Evolutionary conservation across 805 yeast genomes (phyloP).

Genomic region (Hanseniaspora clermontiae): DNA sequence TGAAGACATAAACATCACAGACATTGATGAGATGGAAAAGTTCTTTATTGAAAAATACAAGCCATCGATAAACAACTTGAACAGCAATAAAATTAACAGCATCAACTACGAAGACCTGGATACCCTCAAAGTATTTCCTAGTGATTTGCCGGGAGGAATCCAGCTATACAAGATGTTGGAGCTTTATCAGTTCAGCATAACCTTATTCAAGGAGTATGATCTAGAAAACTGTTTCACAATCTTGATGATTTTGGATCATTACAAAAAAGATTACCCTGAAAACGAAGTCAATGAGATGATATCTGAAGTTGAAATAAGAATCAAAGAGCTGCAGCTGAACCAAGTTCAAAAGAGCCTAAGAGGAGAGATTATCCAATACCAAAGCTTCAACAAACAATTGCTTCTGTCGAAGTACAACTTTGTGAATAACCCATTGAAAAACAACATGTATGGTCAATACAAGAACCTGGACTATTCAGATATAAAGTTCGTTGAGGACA

Average conservation of each 20-base stretch:
- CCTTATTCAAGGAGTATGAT: background rate
- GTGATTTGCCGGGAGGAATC: constrained; percentile 24
- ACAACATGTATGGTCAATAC: background rate
- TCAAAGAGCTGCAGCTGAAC: constrained; percentile 2
- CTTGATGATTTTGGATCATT: constrained; percentile 3
- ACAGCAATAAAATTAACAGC: constrained; percentile 14
- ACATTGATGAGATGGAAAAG: constrained; percentile 14
- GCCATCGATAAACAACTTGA: constrained; percentile 15
- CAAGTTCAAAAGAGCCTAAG: constrained; percentile 4
- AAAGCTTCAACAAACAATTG: constrained; percentile 6
- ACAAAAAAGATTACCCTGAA: background rate
- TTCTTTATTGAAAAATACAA: constrained; percentile 15
- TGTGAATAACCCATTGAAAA: background rate
- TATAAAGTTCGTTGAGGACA: constrained; percentile 4
- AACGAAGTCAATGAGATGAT: background rate
- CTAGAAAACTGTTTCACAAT: constrained; percentile 1
- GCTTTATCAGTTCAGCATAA: constrained; percentile 2
- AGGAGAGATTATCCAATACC: constrained; percentile 2
- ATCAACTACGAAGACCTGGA: constrained; percentile 15
- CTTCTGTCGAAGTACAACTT: background rate
- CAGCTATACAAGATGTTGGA: constrained; percentile 24
- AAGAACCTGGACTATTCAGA: background rate
- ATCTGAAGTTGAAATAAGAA: background rate
- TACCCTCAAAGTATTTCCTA: background rate
- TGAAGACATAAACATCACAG: constrained; percentile 8